Percentiles rank a stretch among this genome's conserved stretches.
Evolutionary conservation across 2,329 filamentous ascomycete species (phyloP).

Genomic region (Trichophyton verrucosum): DNA sequence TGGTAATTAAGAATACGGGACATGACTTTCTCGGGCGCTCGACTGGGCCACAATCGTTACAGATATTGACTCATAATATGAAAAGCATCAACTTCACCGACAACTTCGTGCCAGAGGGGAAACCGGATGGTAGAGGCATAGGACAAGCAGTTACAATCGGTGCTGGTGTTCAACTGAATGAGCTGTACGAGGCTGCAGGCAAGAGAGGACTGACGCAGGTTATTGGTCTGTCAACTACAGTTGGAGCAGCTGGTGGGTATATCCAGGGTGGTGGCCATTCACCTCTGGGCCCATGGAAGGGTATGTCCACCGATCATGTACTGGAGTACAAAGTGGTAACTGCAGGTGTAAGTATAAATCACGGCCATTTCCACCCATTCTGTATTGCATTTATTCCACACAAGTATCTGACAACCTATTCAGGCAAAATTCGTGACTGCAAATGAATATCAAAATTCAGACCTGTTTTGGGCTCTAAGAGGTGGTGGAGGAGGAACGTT

Average conservation of each 20-base stretch:
- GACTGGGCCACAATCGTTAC: constrained; percentile 44
- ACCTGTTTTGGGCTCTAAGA: constrained; percentile 52
- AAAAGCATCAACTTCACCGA: constrained; percentile 15
- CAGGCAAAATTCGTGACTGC: constrained; percentile 40
- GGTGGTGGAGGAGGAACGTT: constrained; percentile 51
- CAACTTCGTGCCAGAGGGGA: constrained; percentile 33
- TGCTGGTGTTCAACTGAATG: constrained; percentile 42
- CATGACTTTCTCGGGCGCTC: constrained; percentile 45
- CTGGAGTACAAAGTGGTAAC: constrained; percentile 41
- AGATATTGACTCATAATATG: constrained; percentile 24
- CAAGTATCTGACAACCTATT: constrained; percentile 17
- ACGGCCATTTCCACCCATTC: constrained; percentile 18
- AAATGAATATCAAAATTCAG: constrained; percentile 36
- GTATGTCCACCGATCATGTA: constrained; percentile 41
- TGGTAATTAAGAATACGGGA: constrained; percentile 44
- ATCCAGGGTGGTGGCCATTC: constrained; percentile 43
- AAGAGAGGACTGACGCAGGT: constrained; percentile 38
- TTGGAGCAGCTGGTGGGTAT: constrained; percentile 40
- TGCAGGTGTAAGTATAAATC: constrained; percentile 25
- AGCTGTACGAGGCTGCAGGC: constrained; percentile 41
- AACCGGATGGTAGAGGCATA: constrained; percentile 26
- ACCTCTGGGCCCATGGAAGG: constrained; percentile 39
- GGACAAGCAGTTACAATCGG: constrained; percentile 45
- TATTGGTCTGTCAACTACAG: constrained; percentile 41
- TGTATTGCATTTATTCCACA: constrained; percentile 15